Conservation (phyloP, 2,329 filamentous ascomycete species). For the Mycogone perniciosa region DNA sequence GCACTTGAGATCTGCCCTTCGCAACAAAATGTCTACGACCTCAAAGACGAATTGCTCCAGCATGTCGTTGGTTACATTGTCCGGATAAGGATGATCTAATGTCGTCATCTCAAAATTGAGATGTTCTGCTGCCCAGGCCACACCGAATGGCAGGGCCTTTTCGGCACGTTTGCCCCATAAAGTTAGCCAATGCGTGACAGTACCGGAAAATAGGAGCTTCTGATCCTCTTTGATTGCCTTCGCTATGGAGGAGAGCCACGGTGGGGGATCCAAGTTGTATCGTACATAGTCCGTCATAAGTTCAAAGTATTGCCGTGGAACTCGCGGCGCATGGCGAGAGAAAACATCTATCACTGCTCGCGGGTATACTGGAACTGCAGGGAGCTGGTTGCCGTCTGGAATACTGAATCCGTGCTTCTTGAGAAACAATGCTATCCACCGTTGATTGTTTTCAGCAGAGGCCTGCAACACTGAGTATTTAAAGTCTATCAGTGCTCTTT, state of each 20-base stretch:
- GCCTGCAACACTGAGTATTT: conserved; percentile 15
- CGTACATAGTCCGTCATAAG: conserved; percentile 9
- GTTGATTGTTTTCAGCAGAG: conserved; percentile 24
- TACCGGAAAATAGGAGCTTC: conserved; percentile 22
- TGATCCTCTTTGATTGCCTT: conserved; percentile 18
- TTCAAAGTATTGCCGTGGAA: not conserved
- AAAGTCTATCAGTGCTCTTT: not conserved
- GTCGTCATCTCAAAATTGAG: too few relatives aligned
- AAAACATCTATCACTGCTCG: conserved; percentile 13
- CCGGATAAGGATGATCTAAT: not conserved
- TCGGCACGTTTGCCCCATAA: conserved; percentile 15
- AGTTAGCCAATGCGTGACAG: conserved; percentile 26
- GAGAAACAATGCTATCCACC: conserved; percentile 29
- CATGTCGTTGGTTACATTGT: not conserved
- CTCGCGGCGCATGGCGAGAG: conserved; percentile 14
- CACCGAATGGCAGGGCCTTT: too few relatives aligned
- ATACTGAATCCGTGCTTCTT: conserved; percentile 23
- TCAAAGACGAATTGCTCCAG: not conserved
- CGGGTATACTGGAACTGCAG: conserved; percentile 19
- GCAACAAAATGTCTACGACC: not conserved
- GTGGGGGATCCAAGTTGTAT: conserved; percentile 19
- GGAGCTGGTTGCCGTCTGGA: conserved; percentile 17
- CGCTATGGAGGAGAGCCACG: conserved; percentile 19
- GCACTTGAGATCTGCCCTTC: not conserved
- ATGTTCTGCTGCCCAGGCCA: too few relatives aligned